Evolutionary conservation across 1,284 basidiomycete species (phyloP).

Genomic region (Malassezia arunalokei): DNA sequence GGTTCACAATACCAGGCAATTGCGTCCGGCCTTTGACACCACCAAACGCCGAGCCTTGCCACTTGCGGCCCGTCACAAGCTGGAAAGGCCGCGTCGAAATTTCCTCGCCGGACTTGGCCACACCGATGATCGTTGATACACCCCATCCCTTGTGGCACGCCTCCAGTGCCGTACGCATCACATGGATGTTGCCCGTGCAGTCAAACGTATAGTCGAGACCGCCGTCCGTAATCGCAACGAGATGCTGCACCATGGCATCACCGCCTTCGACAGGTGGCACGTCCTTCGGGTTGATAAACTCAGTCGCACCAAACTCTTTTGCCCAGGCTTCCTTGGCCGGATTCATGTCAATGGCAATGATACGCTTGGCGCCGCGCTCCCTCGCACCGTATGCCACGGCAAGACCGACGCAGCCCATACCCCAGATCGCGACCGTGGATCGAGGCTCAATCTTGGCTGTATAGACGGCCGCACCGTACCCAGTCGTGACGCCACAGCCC

Average conservation of each 20-base stretch:
- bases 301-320: conserved; percentile 86
- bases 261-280: conserved; percentile 49
- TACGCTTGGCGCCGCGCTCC: conserved; percentile 65
- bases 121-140: conserved; percentile 76
- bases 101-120: conserved; percentile 75
- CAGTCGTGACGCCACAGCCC: conserved; percentile 97
- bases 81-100: conserved; percentile 80
- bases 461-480: conserved; percentile 70
- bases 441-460: conserved; percentile 51
- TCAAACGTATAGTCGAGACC: conserved; percentile 93
- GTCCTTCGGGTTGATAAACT: conserved; percentile 76
- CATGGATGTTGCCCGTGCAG: conserved; percentile 83
- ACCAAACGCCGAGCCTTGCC: conserved; percentile 92
- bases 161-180: conserved; percentile 91
- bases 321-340: conserved; percentile 69
- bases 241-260: conserved; percentile 64
- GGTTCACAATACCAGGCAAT: conserved; percentile 41
- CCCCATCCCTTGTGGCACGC: conserved; percentile 81
- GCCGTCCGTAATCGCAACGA: conserved; percentile 88
- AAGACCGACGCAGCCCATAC: conserved; percentile 88
- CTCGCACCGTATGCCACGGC: conserved; percentile 63
- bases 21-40: conserved; percentile 96
- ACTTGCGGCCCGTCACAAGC: conserved; percentile 81
- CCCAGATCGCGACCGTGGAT: conserved; percentile 84
- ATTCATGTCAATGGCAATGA: conserved; percentile 90